Evolutionary conservation across 1,139 yeast genomes (phyloP), one percentile per base, ranked within the genome.

Genomic region (Yarrowia galli): DNA sequence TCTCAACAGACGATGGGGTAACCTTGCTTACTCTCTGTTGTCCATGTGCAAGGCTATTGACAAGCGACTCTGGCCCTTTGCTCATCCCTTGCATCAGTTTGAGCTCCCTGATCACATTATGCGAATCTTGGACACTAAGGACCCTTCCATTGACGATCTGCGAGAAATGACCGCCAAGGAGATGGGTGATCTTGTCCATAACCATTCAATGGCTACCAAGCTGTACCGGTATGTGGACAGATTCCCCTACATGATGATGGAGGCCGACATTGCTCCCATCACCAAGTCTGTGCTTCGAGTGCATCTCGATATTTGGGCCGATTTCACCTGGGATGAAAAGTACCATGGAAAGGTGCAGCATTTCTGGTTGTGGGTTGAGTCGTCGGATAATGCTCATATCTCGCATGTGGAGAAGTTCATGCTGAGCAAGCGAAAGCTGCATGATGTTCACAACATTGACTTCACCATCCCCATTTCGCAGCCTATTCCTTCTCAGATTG

Each of bases 321-420:
- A 91, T 73, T 92, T 92, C 75, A 79, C 81, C 3, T 95, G 98
- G 98, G 97, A 91, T 77, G 86, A 83, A 58, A 84, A 84, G 68
- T 81, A 85, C 69, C 99, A 96, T 76, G 97, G 97, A 0, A 86
- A 84, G 71, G 89, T 91, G 3, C 97, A 92, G 75, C 84, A 87
- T 73, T 96, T 93, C 74, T 96, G 99, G 99, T 83, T 96, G 4
- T 84, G 95, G 73, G 96, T 93, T 15, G 96, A 89, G 71, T 90
- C 96, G 28, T 89, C 89, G 68, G 87, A 88, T 64, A 74, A 74
- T 38, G 85, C 89, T 0, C 85, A 85, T 70, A 85, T 96, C 53
- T 78, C 93, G 22, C 98, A 96, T 75, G 89, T 88, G 69, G 97
- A 95, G 72, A 91, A 88, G 75, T 84, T 93, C 70, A 85, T 92